These are phyloP conservation scores for Ruellia speciosa DNA, from an alignment of 305 asterid genomes.

Conservation along the genomic window DNA sequence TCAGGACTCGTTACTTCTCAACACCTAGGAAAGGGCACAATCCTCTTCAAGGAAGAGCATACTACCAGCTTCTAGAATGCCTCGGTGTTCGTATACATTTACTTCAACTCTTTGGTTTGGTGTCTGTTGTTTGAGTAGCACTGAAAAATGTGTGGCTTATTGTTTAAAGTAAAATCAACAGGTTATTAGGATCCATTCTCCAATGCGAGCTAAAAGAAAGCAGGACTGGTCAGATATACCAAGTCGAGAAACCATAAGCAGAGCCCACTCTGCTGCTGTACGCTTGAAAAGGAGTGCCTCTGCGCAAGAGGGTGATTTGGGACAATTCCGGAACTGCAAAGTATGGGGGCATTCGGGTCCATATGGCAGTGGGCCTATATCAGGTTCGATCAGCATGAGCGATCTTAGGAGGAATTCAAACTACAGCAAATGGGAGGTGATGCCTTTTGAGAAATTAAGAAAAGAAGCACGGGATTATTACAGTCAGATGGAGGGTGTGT, in stretches of 20 bases:
- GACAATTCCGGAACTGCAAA: conserved; percentile 78
- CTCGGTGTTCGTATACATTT: conserved; percentile 61
- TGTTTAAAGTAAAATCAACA: conserved; percentile 25
- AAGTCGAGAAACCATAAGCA: conserved; percentile 59
- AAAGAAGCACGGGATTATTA: conserved; percentile 55
- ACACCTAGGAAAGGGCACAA: conserved; percentile 94
- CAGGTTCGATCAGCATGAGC: conserved; percentile 77
- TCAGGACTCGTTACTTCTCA: conserved; percentile 93
- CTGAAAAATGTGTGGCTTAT: conserved; percentile 12
- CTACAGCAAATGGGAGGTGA: conserved; percentile 81
- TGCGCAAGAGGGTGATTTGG: conserved; percentile 38
- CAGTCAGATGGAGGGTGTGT: conserved; percentile 66
- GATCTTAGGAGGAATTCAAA: conserved; percentile 62
- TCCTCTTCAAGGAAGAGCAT: conserved; percentile 98
- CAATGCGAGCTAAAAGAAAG: conserved; percentile 83
- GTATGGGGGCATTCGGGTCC: conserved; percentile 82
- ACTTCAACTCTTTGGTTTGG: background rate
- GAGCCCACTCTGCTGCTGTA: conserved; percentile 78
- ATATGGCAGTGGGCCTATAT: conserved; percentile 59
- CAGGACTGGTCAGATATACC: conserved; percentile 88
- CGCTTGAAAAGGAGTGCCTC: conserved; percentile 46
- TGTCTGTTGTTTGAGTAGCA: conserved; percentile 4
- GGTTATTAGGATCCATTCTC: conserved; percentile 97
- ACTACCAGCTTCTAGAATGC: conserved; percentile 96
- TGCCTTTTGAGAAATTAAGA: conserved; percentile 52